Evolutionary conservation across 2,329 filamentous ascomycete species (phyloP).

Genomic region (Hypoxylon sp.): DNA sequence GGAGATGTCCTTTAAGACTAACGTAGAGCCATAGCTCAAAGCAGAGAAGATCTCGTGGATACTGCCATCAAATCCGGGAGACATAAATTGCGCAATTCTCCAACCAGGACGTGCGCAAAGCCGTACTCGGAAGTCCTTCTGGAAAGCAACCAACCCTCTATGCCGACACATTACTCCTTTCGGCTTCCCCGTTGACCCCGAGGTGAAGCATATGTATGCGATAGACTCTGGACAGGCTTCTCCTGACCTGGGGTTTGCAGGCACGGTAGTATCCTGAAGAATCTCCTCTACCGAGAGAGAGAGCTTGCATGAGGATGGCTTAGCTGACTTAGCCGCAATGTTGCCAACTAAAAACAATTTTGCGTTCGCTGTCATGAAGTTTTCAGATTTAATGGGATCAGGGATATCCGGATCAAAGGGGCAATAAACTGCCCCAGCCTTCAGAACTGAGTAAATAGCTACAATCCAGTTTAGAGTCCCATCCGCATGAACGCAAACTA

Average conservation of each 20-base stretch:
- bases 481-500: neutral
- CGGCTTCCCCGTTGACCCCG: conserved; percentile 4
- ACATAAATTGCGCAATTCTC: conserved; percentile 10
- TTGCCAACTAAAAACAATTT: neutral
- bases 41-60: conserved; percentile 15
- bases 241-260: too few species aligned
- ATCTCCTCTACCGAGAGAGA: too few species aligned
- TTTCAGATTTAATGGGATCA: neutral
- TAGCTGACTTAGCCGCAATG: too few species aligned
- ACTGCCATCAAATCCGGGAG: conserved; percentile 7
- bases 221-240: too few species aligned
- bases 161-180: conserved; percentile 5
- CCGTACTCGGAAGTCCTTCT: neutral
- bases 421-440: neutral
- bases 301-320: too few species aligned
- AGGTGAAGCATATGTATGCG: conserved; percentile 5
- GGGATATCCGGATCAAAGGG: neutral
- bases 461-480: neutral
- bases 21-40: conserved; percentile 4
- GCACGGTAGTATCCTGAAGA: too few species aligned
- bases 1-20: conserved; percentile 8
- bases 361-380: neutral
- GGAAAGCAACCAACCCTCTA: neutral
- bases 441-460: neutral
- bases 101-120: neutral